A percentile compares a stretch with the other conserved stretches of the same genome.
Evolutionary conservation across 306 rosid genomes (phyloP).

Genomic region (Crotalaria pallida): DNA sequence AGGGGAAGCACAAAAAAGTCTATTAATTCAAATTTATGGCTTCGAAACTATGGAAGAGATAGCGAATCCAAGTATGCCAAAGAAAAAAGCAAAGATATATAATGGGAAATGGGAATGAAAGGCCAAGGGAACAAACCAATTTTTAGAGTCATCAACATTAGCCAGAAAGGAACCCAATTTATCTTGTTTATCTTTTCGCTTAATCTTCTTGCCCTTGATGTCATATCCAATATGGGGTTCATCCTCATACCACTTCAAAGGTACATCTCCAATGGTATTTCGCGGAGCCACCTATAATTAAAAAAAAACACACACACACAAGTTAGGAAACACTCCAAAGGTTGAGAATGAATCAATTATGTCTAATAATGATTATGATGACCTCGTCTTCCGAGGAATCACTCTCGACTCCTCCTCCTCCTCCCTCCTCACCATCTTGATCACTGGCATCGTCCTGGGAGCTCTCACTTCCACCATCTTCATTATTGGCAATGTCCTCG

Average conservation of each 20-base stretch:
- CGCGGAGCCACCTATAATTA: constrained; percentile 77
- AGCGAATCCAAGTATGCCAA: not conserved
- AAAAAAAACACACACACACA: too few relatives aligned
- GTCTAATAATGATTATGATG: not conserved
- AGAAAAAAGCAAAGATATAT: not conserved
- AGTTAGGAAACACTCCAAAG: not conserved
- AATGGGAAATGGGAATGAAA: not conserved
- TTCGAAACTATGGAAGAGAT: not conserved
- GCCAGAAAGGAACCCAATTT: constrained; percentile 72
- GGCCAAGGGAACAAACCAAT: constrained; percentile 49
- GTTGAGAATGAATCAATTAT: not conserved
- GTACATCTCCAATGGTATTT: constrained; percentile 86
- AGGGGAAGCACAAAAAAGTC: not conserved
- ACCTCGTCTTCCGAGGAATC: constrained; percentile 99
- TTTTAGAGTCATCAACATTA: constrained; percentile 74
- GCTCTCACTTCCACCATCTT: constrained; percentile 16
- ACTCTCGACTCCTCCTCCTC: constrained; percentile 47
- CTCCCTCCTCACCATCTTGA: constrained; percentile 34
- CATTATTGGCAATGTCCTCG: constrained; percentile 37
- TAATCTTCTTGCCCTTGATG: constrained; percentile 69
- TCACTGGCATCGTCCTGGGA: constrained; percentile 32
- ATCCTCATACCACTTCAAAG: constrained; percentile 76
- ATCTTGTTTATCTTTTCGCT: constrained; percentile 71
- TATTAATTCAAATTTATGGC: not conserved
- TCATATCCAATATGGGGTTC: constrained; percentile 95